These are phyloP conservation scores for Tricholoma hemisulphureum DNA, from an alignment of 768 basidiomycete genomes.

Conservation along the genomic window DNA sequence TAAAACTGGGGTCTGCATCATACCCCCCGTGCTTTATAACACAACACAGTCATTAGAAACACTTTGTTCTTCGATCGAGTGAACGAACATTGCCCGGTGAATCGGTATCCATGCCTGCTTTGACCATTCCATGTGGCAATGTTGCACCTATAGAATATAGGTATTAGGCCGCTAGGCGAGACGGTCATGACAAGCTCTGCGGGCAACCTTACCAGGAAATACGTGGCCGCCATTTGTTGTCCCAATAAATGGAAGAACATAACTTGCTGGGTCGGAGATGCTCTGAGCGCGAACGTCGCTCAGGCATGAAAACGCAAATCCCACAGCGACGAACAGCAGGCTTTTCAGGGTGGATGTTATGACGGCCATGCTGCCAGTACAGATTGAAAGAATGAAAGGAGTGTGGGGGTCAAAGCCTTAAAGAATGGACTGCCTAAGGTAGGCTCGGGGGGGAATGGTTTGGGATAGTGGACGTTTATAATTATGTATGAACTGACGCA, in stretches of 20 bases:
- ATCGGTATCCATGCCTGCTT: conserved; percentile 66
- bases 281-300: background rate
- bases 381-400: no score
- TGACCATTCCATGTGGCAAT: conserved; percentile 68
- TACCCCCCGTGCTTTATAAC: conserved; percentile 46
- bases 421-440: no score
- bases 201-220: conserved; percentile 49
- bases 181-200: background rate
- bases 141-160: conserved; percentile 46
- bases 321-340: background rate
- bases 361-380: background rate
- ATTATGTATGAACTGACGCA: no score
- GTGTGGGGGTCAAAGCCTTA: no score
- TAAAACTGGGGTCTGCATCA: conserved; percentile 40
- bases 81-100: conserved; percentile 54
- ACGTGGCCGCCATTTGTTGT: conserved; percentile 65
- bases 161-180: background rate
- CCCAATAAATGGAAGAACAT: conserved; percentile 62
- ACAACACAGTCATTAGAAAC: background rate
- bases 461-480: no score
- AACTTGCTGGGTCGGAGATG: conserved; percentile 39
- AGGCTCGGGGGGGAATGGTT: no score
- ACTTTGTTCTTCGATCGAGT: background rate
- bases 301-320: background rate
- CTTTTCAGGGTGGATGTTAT: background rate